Conservation (phyloP, 305 asterid genomes). For the Petunia hybrid region DNA sequence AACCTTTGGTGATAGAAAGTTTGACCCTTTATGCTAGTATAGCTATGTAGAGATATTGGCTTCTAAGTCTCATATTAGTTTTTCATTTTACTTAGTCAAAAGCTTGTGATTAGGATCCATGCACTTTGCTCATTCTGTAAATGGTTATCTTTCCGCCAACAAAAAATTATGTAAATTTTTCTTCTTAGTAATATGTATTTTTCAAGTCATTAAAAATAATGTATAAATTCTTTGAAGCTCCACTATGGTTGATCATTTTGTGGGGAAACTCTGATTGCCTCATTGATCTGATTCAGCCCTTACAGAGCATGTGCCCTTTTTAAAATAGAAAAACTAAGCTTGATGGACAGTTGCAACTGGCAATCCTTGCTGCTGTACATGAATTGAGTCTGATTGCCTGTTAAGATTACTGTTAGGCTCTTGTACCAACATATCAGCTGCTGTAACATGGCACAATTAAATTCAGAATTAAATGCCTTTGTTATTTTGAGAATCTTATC, state of each 20-base stretch:
- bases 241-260: neutral
- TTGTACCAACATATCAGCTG: conserved; percentile 10
- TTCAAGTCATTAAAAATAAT: neutral
- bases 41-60: neutral
- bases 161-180: neutral
- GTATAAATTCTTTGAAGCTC: neutral
- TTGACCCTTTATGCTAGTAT: neutral
- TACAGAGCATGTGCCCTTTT: neutral
- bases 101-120: neutral
- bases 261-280: neutral
- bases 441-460: conserved; percentile 21
- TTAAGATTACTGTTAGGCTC: neutral
- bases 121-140: neutral
- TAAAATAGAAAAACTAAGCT: neutral
- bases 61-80: neutral
- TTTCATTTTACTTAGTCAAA: neutral
- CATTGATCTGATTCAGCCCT: conserved; percentile 14
- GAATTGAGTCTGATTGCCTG: conserved; percentile 5
- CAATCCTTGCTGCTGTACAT: neutral
- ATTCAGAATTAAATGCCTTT: conserved; percentile 23
- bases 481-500: neutral
- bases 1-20: neutral
- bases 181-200: neutral
- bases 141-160: neutral
- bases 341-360: neutral